phyloP scores from a whole-genome alignment of 495 filamentous ascomycete species.

The Penicillium malachiteum region DNA sequence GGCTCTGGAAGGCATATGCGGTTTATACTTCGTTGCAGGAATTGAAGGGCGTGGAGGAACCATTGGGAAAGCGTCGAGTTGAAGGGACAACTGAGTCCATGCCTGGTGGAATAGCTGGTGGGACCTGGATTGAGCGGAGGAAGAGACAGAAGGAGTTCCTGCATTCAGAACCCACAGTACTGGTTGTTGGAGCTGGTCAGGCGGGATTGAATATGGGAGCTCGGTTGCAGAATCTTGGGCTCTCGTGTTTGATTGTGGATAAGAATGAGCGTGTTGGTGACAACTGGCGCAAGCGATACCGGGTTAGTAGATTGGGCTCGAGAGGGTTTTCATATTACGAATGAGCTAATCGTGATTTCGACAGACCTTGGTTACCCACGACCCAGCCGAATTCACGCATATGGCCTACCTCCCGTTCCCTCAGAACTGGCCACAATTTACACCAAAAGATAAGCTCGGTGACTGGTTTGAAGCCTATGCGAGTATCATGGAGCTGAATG shows the following conservation, averaged over 20 bases:
- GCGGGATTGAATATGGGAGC: conserved; percentile 61
- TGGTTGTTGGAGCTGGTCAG: conserved; percentile 65
- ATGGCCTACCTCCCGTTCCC: conserved; percentile 73
- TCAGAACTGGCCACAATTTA: conserved; percentile 64
- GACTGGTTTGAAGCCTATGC: conserved; percentile 78
- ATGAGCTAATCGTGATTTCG: neutral
- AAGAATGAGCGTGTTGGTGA: conserved; percentile 65
- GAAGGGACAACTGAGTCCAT: conserved; percentile 59
- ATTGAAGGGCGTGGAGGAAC: conserved; percentile 53
- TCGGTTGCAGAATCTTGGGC: conserved; percentile 66
- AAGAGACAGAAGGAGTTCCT: conserved; percentile 55
- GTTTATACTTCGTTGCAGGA: conserved; percentile 59
- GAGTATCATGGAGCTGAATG: conserved; percentile 68
- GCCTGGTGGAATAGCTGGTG: conserved; percentile 53
- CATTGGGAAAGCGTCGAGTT: conserved; percentile 42
- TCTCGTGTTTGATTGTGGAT: conserved; percentile 66
- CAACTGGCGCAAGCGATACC: conserved; percentile 71
- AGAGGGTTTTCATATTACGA: neutral
- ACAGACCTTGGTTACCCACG: conserved; percentile 43
- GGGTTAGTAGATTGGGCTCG: conserved; percentile 19
- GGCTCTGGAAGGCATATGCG: conserved; percentile 63
- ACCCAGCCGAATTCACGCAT: conserved; percentile 74
- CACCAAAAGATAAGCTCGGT: conserved; percentile 77
- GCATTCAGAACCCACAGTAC: conserved; percentile 57
- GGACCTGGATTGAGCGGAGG: conserved; percentile 68